A percentile compares a stretch with the other conserved stretches of the same genome.
Evolutionary conservation across 768 basidiomycete genomes (phyloP).

Genomic region (Mycena leptocephala): DNA sequence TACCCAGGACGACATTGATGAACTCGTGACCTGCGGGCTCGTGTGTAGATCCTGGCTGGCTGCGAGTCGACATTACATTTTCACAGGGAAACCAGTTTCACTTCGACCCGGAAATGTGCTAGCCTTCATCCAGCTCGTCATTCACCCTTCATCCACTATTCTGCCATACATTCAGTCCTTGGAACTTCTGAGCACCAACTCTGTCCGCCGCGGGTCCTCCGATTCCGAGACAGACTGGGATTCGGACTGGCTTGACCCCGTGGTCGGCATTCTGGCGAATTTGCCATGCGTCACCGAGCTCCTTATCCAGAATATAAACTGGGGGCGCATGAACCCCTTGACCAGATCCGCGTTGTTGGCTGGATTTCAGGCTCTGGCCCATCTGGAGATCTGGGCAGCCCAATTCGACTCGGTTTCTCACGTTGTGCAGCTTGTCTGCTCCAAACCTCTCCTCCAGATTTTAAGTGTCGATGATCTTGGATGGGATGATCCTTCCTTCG

Average conservation of each 20-base stretch:
- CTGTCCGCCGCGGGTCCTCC: background rate
- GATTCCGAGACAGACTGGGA: constrained; percentile 20
- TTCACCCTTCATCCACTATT: constrained; percentile 20
- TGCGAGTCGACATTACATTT: constrained; percentile 26
- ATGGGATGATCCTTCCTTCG: constrained; percentile 31
- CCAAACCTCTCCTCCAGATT: constrained; percentile 33
- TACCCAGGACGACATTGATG: constrained; percentile 4
- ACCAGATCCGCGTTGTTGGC: constrained; percentile 15
- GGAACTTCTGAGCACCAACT: constrained; percentile 19
- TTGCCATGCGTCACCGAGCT: constrained; percentile 26
- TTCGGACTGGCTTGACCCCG: constrained; percentile 30
- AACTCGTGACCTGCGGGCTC: constrained; percentile 22
- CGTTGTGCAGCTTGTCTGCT: constrained; percentile 32
- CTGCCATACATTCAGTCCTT: constrained; percentile 21
- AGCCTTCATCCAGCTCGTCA: constrained; percentile 20
- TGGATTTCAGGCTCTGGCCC: constrained; percentile 21
- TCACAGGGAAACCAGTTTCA: constrained; percentile 9
- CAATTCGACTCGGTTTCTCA: constrained; percentile 29
- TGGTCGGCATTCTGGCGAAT: constrained; percentile 20
- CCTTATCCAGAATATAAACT: constrained; percentile 27
- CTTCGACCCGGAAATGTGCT: constrained; percentile 20
- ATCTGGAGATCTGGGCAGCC: constrained; percentile 29
- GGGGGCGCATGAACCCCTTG: constrained; percentile 27
- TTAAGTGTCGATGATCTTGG: constrained; percentile 31
- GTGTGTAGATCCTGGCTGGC: constrained; percentile 34